phyloP scores from a whole-genome alignment of 176 grass and related monocot genomes.

The sorghum (Sorghum bicolor) region Sorghum_bicolor_NCBIv3 NC_012878.2:2855501-2856000 shows the following conservation, averaged over 20 bases:
- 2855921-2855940: no score
- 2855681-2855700: neutral
- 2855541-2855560: conserved; percentile 12
- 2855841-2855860: no score
- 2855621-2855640: no score
- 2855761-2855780: neutral
- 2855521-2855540: neutral
- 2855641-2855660: no score
- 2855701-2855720: neutral
- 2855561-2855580: neutral
- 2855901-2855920: no score
- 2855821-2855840: no score
- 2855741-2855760: neutral
- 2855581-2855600: neutral
- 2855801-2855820: neutral
- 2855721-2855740: neutral
- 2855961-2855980: no score
- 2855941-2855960: no score
- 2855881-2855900: no score
- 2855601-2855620: neutral
- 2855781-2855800: neutral
- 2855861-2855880: no score
- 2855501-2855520: no score
- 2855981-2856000: no score
- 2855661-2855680: neutral